Percentiles rank a stretch among this genome's conserved stretches.
Evolutionary conservation across 2,329 filamentous ascomycete genomes (phyloP).

Genomic region (Emmonsiellopsis sp.): DNA sequence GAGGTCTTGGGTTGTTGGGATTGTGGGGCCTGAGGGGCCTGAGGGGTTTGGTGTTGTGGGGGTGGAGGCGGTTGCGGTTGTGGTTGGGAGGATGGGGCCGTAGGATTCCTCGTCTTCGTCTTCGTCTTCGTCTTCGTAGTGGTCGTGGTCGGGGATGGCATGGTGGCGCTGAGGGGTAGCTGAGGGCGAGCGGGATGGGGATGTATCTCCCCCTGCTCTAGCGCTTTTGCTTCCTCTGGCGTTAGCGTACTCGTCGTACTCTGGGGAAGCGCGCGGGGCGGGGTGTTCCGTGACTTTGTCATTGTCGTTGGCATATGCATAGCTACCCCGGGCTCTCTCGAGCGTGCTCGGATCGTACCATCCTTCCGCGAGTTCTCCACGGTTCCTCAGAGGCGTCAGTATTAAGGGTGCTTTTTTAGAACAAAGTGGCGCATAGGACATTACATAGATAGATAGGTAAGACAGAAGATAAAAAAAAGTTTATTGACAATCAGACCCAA

Average conservation of each 20-base stretch:
- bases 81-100: slow-evolving; percentile 43
- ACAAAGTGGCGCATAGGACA: neutral
- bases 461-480: neutral
- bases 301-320: slow-evolving; percentile 9
- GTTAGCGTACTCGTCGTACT: slow-evolving; percentile 11
- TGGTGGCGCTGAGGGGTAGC: neutral
- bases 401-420: slow-evolving; percentile 4
- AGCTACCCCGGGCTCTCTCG: slow-evolving; percentile 36
- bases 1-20: slow-evolving; percentile 67
- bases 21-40: slow-evolving; percentile 48
- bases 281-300: slow-evolving; percentile 8
- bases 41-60: slow-evolving; percentile 14
- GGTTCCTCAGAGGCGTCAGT: slow-evolving; percentile 59
- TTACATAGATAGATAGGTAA: neutral
- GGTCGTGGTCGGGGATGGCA: slow-evolving; percentile 6
- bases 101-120: slow-evolving; percentile 54
- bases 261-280: slow-evolving; percentile 13
- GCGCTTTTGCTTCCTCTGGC: neutral
- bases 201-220: neutral
- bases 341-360: slow-evolving; percentile 85
- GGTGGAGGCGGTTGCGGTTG: slow-evolving; percentile 9
- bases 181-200: neutral
- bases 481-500: slow-evolving; percentile 4
- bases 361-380: slow-evolving; percentile 71
- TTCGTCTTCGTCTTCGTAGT: slow-evolving; percentile 27